These are phyloP conservation scores for Dioscorea zingiberensis DNA, from an alignment of 106 monocot genomes.

Conservation along the genomic window DNA sequence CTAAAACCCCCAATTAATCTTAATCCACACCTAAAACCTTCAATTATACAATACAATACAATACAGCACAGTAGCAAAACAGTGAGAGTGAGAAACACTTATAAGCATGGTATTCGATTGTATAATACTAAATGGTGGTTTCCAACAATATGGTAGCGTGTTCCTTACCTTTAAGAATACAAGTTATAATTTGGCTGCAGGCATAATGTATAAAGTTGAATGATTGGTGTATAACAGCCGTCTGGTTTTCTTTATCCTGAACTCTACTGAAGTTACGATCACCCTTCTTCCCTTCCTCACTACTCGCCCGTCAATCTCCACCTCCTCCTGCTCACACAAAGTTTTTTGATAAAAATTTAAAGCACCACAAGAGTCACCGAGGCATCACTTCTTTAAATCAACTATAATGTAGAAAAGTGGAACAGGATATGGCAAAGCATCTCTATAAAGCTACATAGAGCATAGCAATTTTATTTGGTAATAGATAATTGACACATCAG, in stretches of 20 bases:
- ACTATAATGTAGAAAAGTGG: too few relatives aligned
- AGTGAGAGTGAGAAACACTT: too few relatives aligned
- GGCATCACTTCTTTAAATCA: too few relatives aligned
- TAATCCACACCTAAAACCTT: too few relatives aligned
- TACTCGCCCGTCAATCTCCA: conserved; percentile 46
- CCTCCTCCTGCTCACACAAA: conserved; percentile 23
- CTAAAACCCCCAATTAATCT: too few relatives aligned
- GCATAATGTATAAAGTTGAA: conserved; percentile 54
- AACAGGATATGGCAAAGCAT: background rate
- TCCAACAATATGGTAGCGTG: too few relatives aligned
- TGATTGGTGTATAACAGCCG: conserved; percentile 43
- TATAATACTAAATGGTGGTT: too few relatives aligned
- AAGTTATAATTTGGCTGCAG: conserved; percentile 41
- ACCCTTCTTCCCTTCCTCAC: conserved; percentile 62
- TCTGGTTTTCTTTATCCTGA: conserved; percentile 36
- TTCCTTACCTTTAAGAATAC: background rate
- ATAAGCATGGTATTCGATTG: too few relatives aligned
- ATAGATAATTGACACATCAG: background rate
- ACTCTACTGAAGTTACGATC: conserved; percentile 38
- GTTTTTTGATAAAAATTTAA: background rate
- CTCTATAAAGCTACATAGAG: background rate
- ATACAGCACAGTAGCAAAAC: too few relatives aligned
- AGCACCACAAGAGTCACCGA: too few relatives aligned
- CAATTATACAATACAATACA: too few relatives aligned
- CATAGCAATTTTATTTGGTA: background rate